Conservation (phyloP, 2,329 filamentous ascomycete genomes). For the Geoglossum cookeanum region DNA sequence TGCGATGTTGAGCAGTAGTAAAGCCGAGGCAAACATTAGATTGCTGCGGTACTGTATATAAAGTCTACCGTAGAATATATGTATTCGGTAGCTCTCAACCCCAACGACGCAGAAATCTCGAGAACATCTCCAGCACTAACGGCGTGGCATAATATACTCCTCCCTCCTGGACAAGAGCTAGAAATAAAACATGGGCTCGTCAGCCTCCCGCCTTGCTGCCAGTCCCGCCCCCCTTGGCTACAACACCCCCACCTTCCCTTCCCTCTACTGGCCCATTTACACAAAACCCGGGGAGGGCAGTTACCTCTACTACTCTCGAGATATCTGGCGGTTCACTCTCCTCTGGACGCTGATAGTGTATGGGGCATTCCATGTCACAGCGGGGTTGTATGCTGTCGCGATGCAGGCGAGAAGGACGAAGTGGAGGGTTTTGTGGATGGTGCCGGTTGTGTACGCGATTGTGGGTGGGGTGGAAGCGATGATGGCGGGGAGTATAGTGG, state of each 20-base stretch:
- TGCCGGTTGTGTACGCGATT: constrained; percentile 50
- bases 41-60: too few relatives aligned
- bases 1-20: too few relatives aligned
- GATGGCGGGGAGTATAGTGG: constrained; percentile 63
- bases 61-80: too few relatives aligned
- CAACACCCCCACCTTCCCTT: constrained; percentile 53
- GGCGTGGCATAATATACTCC: too few relatives aligned
- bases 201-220: constrained; percentile 1
- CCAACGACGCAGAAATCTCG: too few relatives aligned
- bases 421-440: constrained; percentile 44
- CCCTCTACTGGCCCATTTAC: constrained; percentile 56
- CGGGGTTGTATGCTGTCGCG: constrained; percentile 49
- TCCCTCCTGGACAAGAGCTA: too few relatives aligned
- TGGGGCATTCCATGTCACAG: constrained; percentile 52
- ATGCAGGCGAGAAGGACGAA: constrained; percentile 39
- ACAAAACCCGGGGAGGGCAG: constrained; percentile 34
- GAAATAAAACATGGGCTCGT: not conserved
- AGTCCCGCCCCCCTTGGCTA: constrained; percentile 38
- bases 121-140: too few relatives aligned
- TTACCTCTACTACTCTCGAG: constrained; percentile 53
- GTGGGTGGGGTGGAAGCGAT: constrained; percentile 60
- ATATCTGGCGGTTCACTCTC: constrained; percentile 77
- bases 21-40: too few relatives aligned
- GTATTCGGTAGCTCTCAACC: too few relatives aligned
- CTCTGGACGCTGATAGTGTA: constrained; percentile 74